These are phyloP conservation scores for Poa pratensis DNA, from an alignment of 176 grass and related monocot genomes.

Conservation along the genomic window DNA sequence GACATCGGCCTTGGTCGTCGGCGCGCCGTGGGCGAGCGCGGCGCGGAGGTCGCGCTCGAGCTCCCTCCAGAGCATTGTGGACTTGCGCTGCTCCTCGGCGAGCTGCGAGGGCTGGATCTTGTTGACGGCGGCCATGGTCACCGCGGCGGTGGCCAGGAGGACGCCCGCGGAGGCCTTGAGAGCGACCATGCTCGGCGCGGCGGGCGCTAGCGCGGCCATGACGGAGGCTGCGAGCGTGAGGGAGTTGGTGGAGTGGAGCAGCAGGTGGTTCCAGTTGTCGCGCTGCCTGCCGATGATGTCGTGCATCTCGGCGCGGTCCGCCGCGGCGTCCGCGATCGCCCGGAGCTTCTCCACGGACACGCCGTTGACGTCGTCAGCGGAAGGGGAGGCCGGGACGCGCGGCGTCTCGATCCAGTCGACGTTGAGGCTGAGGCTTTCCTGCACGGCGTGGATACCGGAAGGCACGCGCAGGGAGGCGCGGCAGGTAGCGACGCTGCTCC, in stretches of 20 bases:
- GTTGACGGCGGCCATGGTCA: slow-evolving; percentile 52
- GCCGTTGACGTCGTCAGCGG: neutral
- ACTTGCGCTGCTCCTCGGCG: slow-evolving; percentile 72
- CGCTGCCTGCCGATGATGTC: slow-evolving; percentile 66
- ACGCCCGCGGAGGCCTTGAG: slow-evolving; percentile 42
- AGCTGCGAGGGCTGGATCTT: slow-evolving; percentile 79
- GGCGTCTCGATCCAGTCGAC: neutral
- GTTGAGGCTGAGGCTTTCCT: neutral
- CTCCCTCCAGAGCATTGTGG: slow-evolving; percentile 56
- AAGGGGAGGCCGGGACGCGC: neutral
- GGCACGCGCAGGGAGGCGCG: neutral
- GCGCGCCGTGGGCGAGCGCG: neutral
- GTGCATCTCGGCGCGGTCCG: slow-evolving; percentile 67
- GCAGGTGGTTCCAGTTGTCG: slow-evolving; percentile 81
- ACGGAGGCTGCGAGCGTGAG: slow-evolving; percentile 30
- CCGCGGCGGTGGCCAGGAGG: slow-evolving; percentile 37
- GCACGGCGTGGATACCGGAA: neutral
- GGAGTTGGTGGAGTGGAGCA: slow-evolving; percentile 46
- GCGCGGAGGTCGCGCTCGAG: slow-evolving; percentile 45
- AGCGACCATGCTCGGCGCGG: neutral
- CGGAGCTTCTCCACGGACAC: slow-evolving; percentile 36
- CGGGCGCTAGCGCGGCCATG: slow-evolving; percentile 51
- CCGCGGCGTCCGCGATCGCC: slow-evolving; percentile 49
- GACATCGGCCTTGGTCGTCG: neutral
- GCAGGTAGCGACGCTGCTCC: neutral